A percentile compares a stretch with the other conserved stretches of the same genome.
phyloP scores from a whole-genome alignment of 2,329 filamentous ascomycete genomes.

The Paecilomyces fulvus region DNA sequence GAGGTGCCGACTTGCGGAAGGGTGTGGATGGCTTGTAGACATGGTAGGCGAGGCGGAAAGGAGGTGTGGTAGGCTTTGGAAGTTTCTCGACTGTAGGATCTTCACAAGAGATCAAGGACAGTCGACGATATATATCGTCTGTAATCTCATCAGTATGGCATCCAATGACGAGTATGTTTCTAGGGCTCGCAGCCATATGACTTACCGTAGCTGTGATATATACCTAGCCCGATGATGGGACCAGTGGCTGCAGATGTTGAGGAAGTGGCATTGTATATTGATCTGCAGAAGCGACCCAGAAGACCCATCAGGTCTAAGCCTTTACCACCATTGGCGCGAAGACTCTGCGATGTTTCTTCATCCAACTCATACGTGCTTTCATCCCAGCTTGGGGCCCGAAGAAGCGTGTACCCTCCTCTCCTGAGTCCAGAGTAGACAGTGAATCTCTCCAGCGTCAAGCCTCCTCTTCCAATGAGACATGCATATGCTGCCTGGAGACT shows the following conservation, averaged over 20 bases:
- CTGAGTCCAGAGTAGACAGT: conserved; percentile 82
- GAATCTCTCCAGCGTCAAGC: conserved; percentile 66
- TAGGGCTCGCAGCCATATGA: not conserved
- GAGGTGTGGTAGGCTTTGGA: conserved; percentile 29
- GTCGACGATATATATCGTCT: conserved; percentile 66
- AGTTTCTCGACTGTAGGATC: conserved; percentile 41
- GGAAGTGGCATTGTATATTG: conserved; percentile 20
- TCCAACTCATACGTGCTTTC: conserved; percentile 17
- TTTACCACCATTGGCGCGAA: conserved; percentile 5
- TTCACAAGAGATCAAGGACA: conserved; percentile 66
- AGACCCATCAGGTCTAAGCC: conserved; percentile 21
- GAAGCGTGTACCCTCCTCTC: conserved; percentile 71
- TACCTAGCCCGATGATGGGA: conserved; percentile 44
- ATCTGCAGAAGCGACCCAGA: conserved; percentile 24
- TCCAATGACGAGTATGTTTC: not conserved
- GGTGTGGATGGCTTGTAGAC: conserved; percentile 66
- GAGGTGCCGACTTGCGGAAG: conserved; percentile 74
- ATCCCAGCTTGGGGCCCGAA: conserved; percentile 56
- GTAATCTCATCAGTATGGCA: conserved; percentile 28
- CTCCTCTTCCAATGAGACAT: conserved; percentile 63
- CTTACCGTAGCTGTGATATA: conserved; percentile 47
- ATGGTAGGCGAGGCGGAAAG: conserved; percentile 69
- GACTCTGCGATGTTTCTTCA: not conserved
- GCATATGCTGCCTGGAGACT: conserved; percentile 87
- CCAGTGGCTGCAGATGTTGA: conserved; percentile 29